phyloP scores from a whole-genome alignment of 2,329 filamentous ascomycete genomes.

The Colletotrichum sp. region DNA sequence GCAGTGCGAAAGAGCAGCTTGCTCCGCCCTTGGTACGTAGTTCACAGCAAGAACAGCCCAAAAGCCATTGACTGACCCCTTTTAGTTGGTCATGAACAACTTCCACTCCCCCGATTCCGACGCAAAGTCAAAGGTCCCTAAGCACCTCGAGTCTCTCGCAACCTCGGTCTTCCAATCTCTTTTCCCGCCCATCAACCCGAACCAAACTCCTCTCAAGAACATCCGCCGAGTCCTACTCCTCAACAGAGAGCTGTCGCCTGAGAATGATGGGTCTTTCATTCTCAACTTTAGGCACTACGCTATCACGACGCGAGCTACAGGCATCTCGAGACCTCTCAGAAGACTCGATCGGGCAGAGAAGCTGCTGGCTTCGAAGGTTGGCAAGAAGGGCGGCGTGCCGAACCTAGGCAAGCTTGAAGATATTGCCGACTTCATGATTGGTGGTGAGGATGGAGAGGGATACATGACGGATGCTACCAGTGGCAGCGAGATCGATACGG shows the following conservation, averaged over 20 bases:
- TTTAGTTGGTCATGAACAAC: slow-evolving; percentile 95
- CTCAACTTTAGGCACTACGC: slow-evolving; percentile 93
- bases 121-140: slow-evolving; percentile 76
- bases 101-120: slow-evolving; percentile 73
- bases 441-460: slow-evolving; percentile 75
- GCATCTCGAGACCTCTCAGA: slow-evolving; percentile 82
- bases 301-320: slow-evolving; percentile 87
- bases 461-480: slow-evolving; percentile 88
- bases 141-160: slow-evolving; percentile 89
- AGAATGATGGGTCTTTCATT: slow-evolving; percentile 74
- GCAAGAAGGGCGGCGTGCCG: slow-evolving; percentile 75
- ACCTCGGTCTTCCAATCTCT: slow-evolving; percentile 96
- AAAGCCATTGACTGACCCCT: slow-evolving; percentile 28
- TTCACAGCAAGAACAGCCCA: not conserved
- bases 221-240: slow-evolving; percentile 90
- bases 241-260: slow-evolving; percentile 73
- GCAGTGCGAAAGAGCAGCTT: slow-evolving; percentile 83
- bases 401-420: slow-evolving; percentile 92
- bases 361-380: slow-evolving; percentile 65
- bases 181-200: slow-evolving; percentile 94
- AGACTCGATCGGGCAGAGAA: slow-evolving; percentile 87
- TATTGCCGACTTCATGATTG: slow-evolving; percentile 92
- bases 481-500: slow-evolving; percentile 91
- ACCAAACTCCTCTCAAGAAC: slow-evolving; percentile 86
- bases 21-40: slow-evolving; percentile 78